These are phyloP conservation scores for Tephrocybe sp. DNA, from an alignment of 768 basidiomycete species.

Conservation along the genomic window DNA sequence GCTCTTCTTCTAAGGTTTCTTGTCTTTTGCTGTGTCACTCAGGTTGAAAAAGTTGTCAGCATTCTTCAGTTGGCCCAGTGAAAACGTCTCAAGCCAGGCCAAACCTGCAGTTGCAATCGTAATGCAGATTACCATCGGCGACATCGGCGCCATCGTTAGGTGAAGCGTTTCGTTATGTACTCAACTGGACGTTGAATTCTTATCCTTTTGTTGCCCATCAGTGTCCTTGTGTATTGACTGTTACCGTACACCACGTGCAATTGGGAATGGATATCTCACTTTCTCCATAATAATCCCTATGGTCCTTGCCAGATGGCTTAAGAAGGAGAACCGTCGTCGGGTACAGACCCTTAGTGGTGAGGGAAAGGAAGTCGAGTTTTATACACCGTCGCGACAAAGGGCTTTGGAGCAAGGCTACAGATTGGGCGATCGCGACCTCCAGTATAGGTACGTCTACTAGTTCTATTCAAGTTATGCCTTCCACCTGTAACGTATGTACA, in stretches of 20 bases:
- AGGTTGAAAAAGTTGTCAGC: not conserved
- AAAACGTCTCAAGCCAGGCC: constrained; percentile 68
- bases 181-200: not conserved
- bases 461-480: no score
- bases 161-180: constrained; percentile 13
- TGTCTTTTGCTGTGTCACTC: not conserved
- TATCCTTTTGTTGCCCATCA: constrained; percentile 12
- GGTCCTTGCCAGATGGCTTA: constrained; percentile 47
- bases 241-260: constrained; percentile 55
- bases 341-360: constrained; percentile 23
- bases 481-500: no score
- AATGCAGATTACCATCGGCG: constrained; percentile 63
- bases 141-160: constrained; percentile 57
- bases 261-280: constrained; percentile 56
- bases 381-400: constrained; percentile 5
- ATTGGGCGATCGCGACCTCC: constrained; percentile 36
- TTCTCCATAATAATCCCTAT: constrained; percentile 42
- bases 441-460: constrained; percentile 39
- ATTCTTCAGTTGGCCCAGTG: constrained; percentile 50
- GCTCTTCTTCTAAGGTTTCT: constrained; percentile 52
- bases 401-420: constrained; percentile 24
- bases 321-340: constrained; percentile 45
- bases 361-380: constrained; percentile 20
- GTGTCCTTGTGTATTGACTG: constrained; percentile 54
- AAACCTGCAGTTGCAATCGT: constrained; percentile 62